Conservation (phyloP, 1,139 yeast genomes). For the Candida neerlandica region DNA sequence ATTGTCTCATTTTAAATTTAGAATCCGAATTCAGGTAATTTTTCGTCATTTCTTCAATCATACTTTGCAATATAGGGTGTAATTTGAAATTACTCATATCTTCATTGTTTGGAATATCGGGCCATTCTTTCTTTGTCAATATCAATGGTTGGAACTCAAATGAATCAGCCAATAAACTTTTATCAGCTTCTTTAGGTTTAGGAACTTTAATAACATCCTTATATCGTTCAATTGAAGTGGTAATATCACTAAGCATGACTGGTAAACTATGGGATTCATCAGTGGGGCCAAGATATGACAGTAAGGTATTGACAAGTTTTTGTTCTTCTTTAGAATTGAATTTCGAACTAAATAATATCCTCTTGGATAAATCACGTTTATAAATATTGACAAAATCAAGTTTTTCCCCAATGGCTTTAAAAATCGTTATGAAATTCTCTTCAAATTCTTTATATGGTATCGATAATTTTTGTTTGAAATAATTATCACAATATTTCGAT, state of each 20-base stretch:
- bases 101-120: slow-evolving; percentile 38
- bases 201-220: slow-evolving; percentile 9
- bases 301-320: slow-evolving; percentile 27
- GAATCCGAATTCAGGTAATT: slow-evolving; percentile 21
- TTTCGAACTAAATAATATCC: slow-evolving; percentile 30
- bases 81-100: slow-evolving; percentile 19
- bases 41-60: slow-evolving; percentile 20
- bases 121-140: slow-evolving; percentile 43
- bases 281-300: slow-evolving; percentile 34
- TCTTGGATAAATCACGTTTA: slow-evolving; percentile 39
- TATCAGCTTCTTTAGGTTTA: background rate
- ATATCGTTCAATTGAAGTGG: slow-evolving; percentile 22
- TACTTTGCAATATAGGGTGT: slow-evolving; percentile 18
- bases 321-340: slow-evolving; percentile 27
- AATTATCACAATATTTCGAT: slow-evolving; percentile 38
- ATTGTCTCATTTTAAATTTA: slow-evolving; percentile 21
- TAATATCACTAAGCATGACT: slow-evolving; percentile 39
- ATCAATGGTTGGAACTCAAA: slow-evolving; percentile 37
- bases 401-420: slow-evolving; percentile 40
- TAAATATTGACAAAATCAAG: slow-evolving; percentile 34
- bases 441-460: slow-evolving; percentile 23
- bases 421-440: slow-evolving; percentile 26
- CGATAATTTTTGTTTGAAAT: slow-evolving; percentile 24
- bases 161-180: background rate
- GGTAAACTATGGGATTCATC: slow-evolving; percentile 32